Base-by-base conservation (phyloP, 208 protist species). In the Leptomonas seymouri region DNA sequence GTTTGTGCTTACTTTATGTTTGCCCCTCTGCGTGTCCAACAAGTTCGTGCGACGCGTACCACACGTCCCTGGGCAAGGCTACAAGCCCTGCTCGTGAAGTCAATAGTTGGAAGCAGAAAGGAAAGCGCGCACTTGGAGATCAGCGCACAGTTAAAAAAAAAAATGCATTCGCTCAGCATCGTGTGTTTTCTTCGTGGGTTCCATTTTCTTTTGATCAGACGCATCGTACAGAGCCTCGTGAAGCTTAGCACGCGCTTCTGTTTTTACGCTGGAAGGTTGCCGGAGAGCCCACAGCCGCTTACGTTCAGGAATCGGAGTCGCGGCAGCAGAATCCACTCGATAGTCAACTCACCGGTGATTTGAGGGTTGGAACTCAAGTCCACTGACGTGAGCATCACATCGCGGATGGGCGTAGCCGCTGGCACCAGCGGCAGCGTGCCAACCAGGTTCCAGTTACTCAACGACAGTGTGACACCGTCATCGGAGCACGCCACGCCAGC, bases 331-430 rank as follows among this genome's bases (percentile, higher is more conserved):
- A 64, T 27, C 58, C 58, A 64, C 4, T 8, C 25, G 16, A 7
- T 9, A 27, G 58, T 41, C 25, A 53, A 14, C 28, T 41, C 20
- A 4, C 58, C 58, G 2, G 28, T 64, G 4, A 64, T n/a, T 5
- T 64, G 41, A 25, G 3, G 41, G 45, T 64, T 64, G 3, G 39
- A n/a, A 28, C 58, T 64, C 41, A 64, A 8, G 16, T 64, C 45
- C 9, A 64, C 14, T 1, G 1, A 2, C 25, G 18, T 50, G 23
- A 64, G 41, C 44, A 64, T 15, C 23, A 64, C 58, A 16, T 64
- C 41, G 7, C 4, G 3, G 3, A 20, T 3, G 14, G 36, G 15
- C 4, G 6, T 3, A 3, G 14, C 28, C n/a, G 14, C 16, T 14
- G 58, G 58, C n/a, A 64, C 42, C 9, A 21, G 16, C 7, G 41